Evolutionary conservation across 2,329 filamentous ascomycete species (phyloP).

Genomic region (Venturia asperata): DNA sequence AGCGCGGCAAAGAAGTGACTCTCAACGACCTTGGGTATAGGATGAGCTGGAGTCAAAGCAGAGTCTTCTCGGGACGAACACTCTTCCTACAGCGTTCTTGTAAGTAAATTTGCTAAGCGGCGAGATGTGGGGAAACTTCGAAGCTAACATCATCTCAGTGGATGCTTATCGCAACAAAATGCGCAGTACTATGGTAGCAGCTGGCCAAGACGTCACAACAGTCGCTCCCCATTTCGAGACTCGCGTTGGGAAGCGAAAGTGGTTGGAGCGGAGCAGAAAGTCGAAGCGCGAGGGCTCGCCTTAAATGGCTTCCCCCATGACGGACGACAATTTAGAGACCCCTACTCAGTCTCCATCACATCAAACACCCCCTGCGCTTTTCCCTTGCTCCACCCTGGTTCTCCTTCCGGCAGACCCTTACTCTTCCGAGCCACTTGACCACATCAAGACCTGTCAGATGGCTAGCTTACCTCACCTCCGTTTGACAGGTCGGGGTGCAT

Average conservation of each 20-base stretch:
- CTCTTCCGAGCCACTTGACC: neutral
- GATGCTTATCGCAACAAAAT: conserved; percentile 94
- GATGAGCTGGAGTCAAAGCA: conserved; percentile 94
- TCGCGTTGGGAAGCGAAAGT: conserved; percentile 69
- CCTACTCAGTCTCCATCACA: conserved; percentile 4
- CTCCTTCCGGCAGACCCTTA: neutral
- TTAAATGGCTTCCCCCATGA: conserved; percentile 19
- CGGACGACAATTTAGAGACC: conserved; percentile 1
- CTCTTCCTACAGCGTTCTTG: conserved; percentile 85
- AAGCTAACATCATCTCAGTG: conserved; percentile 46
- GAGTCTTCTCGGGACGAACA: conserved; percentile 78
- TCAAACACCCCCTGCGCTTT: neutral
- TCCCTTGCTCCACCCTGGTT: neutral
- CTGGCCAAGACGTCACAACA: conserved; percentile 65
- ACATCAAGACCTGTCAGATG: conserved; percentile 4
- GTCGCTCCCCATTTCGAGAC: conserved; percentile 85
- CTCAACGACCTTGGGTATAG: conserved; percentile 89
- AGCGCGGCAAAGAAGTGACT: conserved; percentile 74
- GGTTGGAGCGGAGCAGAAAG: conserved; percentile 42
- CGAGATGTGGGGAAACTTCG: conserved; percentile 25
- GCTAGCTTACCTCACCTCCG: conserved; percentile 3
- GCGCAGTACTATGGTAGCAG: conserved; percentile 68
- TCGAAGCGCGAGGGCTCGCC: conserved; percentile 32
- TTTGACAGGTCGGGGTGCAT: conserved; percentile 12
- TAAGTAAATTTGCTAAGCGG: conserved; percentile 49